Conservation (phyloP, 2,329 filamentous ascomycete species). For the Remersonia thermophila region DNA sequence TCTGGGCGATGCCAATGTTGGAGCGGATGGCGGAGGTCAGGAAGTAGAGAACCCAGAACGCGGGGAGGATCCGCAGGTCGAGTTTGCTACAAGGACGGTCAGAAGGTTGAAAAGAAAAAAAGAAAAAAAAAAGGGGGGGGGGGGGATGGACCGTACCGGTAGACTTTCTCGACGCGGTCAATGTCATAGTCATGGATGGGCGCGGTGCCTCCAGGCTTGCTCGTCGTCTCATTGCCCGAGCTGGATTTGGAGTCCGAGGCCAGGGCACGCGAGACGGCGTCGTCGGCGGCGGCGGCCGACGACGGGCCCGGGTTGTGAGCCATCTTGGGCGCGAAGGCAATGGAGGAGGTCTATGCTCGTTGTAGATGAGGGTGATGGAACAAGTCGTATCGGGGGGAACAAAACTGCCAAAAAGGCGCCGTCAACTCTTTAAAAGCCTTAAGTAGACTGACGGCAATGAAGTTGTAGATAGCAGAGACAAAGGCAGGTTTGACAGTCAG, state of each 20-base stretch:
- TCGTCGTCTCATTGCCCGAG: conserved; percentile 5
- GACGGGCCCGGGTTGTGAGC: conserved; percentile 24
- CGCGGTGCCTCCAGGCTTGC: conserved; percentile 10
- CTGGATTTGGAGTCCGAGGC: conserved; percentile 2
- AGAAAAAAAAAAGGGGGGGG: background rate
- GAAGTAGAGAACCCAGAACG: conserved; percentile 86
- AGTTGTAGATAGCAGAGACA: too few relatives aligned
- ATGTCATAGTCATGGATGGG: conserved; percentile 30
- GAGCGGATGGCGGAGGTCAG: conserved; percentile 84
- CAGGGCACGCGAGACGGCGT: background rate
- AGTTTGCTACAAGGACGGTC: conserved; percentile 19
- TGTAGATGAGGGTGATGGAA: too few relatives aligned
- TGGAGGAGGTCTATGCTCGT: too few relatives aligned
- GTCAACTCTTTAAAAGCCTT: too few relatives aligned
- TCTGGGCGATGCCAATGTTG: conserved; percentile 88
- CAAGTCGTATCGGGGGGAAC: too few relatives aligned
- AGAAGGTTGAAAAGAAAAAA: background rate
- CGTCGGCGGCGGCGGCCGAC: conserved; percentile 19
- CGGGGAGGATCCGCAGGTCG: conserved; percentile 50
- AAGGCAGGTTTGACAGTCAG: too few relatives aligned
- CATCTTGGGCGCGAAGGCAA: conserved; percentile 31
- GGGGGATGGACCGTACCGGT: conserved; percentile 28
- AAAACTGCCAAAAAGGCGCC: too few relatives aligned
- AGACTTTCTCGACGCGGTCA: conserved; percentile 42
- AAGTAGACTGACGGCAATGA: too few relatives aligned